Percentiles rank a stretch among this genome's conserved stretches.
Conservation (phyloP, 2,329 filamentous ascomycete genomes). For the Paraphoma sp. region DNA sequence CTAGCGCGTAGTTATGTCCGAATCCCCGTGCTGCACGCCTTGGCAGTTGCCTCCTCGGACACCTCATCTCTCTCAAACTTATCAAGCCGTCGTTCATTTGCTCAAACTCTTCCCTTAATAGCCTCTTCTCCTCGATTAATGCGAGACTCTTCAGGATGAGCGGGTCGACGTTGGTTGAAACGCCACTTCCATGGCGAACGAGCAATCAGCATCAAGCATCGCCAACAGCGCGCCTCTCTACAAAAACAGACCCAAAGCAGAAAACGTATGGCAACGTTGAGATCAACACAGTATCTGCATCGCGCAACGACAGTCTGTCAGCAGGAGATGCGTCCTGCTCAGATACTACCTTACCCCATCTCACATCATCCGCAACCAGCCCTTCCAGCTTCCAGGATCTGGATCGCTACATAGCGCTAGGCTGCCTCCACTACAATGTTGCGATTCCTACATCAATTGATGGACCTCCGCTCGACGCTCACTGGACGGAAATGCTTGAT, state of each 20-base stretch:
- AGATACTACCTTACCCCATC: neutral
- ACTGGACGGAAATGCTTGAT: conserved; percentile 36
- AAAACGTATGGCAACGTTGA: neutral
- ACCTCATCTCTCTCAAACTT: neutral
- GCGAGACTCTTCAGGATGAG: conserved; percentile 1
- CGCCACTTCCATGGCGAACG: conserved; percentile 1
- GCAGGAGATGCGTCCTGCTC: neutral
- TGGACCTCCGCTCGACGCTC: neutral
- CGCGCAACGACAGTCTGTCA: neutral
- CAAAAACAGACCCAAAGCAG: neutral
- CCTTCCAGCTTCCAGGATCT: conserved; percentile 20
- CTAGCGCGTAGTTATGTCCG: neutral
- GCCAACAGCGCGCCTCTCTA: neutral
- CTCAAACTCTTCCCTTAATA: neutral
- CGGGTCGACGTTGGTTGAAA: conserved; percentile 1
- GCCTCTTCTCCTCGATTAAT: neutral
- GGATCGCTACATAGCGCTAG: conserved; percentile 43
- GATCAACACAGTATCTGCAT: neutral
- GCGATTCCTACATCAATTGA: neutral
- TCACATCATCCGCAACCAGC: conserved; percentile 3
- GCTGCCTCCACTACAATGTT: conserved; percentile 36
- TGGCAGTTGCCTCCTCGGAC: neutral
- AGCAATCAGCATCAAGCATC: conserved; percentile 2
- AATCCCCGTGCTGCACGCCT: neutral
- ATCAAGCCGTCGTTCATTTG: neutral